Percentiles rank a stretch among this genome's conserved stretches.
Evolutionary conservation across 2,329 filamentous ascomycete genomes (phyloP).

Genomic region (Cadophora sp.): DNA sequence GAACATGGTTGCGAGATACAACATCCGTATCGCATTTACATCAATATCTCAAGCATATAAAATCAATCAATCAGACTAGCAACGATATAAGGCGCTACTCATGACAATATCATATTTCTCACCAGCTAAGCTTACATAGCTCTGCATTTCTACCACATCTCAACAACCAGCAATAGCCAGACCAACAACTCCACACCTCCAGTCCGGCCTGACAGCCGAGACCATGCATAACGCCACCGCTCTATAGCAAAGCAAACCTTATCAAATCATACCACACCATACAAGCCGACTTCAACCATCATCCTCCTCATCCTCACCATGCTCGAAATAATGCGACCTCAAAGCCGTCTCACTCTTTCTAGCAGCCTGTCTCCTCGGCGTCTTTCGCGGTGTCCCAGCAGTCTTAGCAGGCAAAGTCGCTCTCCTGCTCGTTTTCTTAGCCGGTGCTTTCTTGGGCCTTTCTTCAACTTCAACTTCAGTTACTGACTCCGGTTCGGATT

Average conservation of each 20-base stretch:
- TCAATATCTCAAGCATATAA: no score
- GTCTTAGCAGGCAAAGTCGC: slow-evolving; percentile 21
- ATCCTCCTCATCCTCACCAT: slow-evolving; percentile 37
- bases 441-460: slow-evolving; percentile 18
- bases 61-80: no score
- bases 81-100: no score
- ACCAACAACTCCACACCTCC: no score
- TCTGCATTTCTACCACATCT: no score
- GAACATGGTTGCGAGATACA: no score
- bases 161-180: no score
- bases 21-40: no score
- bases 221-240: background rate
- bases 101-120: no score
- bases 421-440: slow-evolving; percentile 23
- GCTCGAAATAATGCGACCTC: slow-evolving; percentile 43
- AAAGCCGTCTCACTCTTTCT: slow-evolving; percentile 40
- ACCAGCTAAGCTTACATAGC: no score
- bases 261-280: background rate
- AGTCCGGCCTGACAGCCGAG: background rate
- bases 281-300: slow-evolving; percentile 17
- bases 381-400: slow-evolving; percentile 31
- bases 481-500: background rate
- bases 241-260: background rate
- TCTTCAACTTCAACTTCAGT: slow-evolving; percentile 23
- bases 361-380: slow-evolving; percentile 38